These are phyloP conservation scores for Heracleum sosnowskyi DNA, from an alignment of 129 eudicot species.

Conservation along the genomic window DNA sequence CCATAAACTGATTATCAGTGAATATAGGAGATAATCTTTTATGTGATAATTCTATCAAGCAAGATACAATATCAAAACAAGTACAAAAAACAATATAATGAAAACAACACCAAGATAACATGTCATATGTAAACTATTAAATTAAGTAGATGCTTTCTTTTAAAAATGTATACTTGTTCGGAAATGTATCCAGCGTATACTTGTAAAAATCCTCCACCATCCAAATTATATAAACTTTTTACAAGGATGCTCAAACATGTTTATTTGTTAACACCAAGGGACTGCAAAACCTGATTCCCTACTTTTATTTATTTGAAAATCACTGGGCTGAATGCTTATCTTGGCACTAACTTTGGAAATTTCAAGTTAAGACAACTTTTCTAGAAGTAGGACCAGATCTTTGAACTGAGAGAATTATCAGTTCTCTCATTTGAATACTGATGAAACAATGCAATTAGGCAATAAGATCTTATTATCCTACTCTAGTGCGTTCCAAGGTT, in stretches of 20 bases:
- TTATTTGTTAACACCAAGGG: not conserved
- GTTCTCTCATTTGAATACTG: not conserved
- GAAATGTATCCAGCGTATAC: not conserved
- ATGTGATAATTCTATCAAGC: not conserved
- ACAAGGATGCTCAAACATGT: not conserved
- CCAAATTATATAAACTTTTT: not conserved
- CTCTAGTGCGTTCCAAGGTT: not conserved
- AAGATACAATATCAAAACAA: not conserved
- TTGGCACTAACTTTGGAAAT: not conserved
- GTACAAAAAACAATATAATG: not conserved
- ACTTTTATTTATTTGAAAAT: not conserved
- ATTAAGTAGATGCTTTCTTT: constrained; percentile 6
- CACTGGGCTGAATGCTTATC: not conserved
- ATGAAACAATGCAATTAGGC: not conserved
- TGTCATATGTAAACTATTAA: not conserved
- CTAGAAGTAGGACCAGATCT: not conserved
- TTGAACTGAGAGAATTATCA: not conserved
- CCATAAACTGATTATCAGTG: not conserved
- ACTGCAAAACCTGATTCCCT: not conserved
- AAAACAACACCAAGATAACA: not conserved
- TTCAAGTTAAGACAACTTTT: not conserved
- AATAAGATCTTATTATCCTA: not conserved
- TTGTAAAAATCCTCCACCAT: not conserved
- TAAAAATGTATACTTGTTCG: not conserved
- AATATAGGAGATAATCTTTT: not conserved